phyloP scores from a whole-genome alignment of 306 rosid genomes.

The barrel medic (Medicago truncatula) region MtrunA17r5.0-ANR NC_053045.1:46028001-46028500 shows the following conservation, averaged over 20 bases:
- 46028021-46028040: constrained; percentile 68
- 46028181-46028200: constrained; percentile 56
- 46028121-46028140: constrained; percentile 78
- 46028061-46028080: constrained; percentile 64
- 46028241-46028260: constrained; percentile 72
- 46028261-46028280: constrained; percentile 69
- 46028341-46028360: constrained; percentile 86
- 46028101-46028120: constrained; percentile 86
- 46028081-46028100: constrained; percentile 52
- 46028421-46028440: constrained; percentile 52
- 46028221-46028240: constrained; percentile 73
- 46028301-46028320: constrained; percentile 73
- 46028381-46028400: constrained; percentile 73
- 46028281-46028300: constrained; percentile 77
- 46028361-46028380: constrained; percentile 68
- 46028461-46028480: constrained; percentile 92
- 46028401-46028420: constrained; percentile 68
- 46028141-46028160: constrained; percentile 63
- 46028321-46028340: constrained; percentile 82
- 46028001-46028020: constrained; percentile 70
- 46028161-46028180: constrained; percentile 78
- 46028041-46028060: constrained; percentile 56
- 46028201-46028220: constrained; percentile 50
- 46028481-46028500: constrained; percentile 77
- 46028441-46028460: constrained; percentile 85